Conservation (phyloP, 192 early-diverging fungal genomes). For the Kappamyces sp. region DNA sequence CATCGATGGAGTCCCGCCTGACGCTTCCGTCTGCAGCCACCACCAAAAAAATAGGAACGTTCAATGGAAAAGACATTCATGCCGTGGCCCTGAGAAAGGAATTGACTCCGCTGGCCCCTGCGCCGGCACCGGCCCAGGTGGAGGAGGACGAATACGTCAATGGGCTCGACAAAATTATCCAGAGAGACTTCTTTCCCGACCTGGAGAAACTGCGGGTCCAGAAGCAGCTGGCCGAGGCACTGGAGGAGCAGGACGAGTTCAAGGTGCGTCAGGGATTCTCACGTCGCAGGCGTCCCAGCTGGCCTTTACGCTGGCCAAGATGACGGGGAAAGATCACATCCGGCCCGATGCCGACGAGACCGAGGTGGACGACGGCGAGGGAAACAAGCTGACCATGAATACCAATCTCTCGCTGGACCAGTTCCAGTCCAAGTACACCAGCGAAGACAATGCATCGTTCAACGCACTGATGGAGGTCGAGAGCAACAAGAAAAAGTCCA, state of each 20-base stretch:
- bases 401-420: constrained; percentile 56
- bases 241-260: constrained; percentile 32
- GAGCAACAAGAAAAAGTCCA: constrained; percentile 49
- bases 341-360: no score
- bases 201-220: constrained; percentile 54
- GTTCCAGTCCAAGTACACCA: constrained; percentile 69
- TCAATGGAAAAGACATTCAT: no score
- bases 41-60: no score
- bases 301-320: constrained; percentile 15
- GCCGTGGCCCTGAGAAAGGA: background rate
- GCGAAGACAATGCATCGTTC: constrained; percentile 81
- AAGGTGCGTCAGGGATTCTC: background rate
- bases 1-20: no score
- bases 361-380: background rate
- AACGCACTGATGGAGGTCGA: constrained; percentile 52
- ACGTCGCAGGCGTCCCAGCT: background rate
- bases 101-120: background rate
- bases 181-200: constrained; percentile 78
- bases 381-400: constrained; percentile 32
- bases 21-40: no score
- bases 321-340: background rate
- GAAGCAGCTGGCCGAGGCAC: constrained; percentile 51
- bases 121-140: constrained; percentile 36
- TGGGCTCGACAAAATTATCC: constrained; percentile 68
- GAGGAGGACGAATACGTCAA: constrained; percentile 79